Evolutionary conservation across 2,329 filamentous ascomycete species (phyloP).

Genomic region (Xylaria sp.): DNA sequence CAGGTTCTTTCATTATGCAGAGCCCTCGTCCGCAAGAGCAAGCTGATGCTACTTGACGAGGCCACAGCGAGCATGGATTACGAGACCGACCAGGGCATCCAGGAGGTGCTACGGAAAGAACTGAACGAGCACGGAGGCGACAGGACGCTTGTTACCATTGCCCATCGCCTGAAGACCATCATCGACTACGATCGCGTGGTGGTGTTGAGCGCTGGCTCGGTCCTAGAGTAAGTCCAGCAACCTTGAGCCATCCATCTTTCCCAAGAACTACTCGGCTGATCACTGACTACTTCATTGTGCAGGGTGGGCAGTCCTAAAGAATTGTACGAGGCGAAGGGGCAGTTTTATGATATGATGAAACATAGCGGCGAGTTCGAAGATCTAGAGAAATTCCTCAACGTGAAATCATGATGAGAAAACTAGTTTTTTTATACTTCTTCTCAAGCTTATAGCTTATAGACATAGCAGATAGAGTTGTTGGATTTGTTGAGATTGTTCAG

Average conservation of each 20-base stretch:
- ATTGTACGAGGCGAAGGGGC: constrained; percentile 56
- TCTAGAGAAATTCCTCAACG: constrained; percentile 49
- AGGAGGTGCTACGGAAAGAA: constrained; percentile 62
- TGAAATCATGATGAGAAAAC: constrained; percentile 5
- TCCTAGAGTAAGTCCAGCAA: constrained; percentile 59
- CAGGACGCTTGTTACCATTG: constrained; percentile 67
- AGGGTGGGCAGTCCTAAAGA: constrained; percentile 60
- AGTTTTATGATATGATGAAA: constrained; percentile 65
- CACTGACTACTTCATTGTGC: neutral
- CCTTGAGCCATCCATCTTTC: neutral
- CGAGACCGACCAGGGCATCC: constrained; percentile 66
- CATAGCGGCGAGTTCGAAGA: constrained; percentile 65
- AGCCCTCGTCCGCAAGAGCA: constrained; percentile 64
- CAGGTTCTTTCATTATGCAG: constrained; percentile 68
- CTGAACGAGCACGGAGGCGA: constrained; percentile 57
- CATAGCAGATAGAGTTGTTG: neutral
- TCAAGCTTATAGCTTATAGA: constrained; percentile 3
- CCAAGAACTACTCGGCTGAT: constrained; percentile 29
- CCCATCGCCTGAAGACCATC: constrained; percentile 67
- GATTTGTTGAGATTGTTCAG: neutral
- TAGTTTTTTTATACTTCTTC: neutral
- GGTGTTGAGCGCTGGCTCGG: constrained; percentile 64
- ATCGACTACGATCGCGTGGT: constrained; percentile 69
- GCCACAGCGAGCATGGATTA: constrained; percentile 70
- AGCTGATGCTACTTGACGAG: constrained; percentile 67